phyloP scores from a whole-genome alignment of 2,329 filamentous ascomycete species.

The Cladophialophora chaetospira region DNA sequence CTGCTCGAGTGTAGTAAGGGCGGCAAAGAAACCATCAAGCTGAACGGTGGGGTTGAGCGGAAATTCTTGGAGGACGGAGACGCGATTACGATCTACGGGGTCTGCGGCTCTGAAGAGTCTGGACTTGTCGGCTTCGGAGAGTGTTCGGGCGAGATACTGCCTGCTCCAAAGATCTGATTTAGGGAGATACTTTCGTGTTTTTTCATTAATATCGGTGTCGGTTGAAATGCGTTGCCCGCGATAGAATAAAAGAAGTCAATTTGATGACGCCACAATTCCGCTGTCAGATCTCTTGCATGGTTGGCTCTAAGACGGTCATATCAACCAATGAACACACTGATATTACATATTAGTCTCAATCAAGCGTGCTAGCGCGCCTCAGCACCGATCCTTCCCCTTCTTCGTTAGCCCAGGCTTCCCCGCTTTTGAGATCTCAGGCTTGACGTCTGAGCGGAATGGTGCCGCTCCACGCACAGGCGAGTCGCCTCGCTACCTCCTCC shows the following conservation, averaged over 20 bases:
- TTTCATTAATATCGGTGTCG: background rate
- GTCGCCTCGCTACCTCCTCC: background rate
- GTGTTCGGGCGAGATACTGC: constrained; percentile 64
- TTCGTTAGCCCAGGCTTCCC: background rate
- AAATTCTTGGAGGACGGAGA: constrained; percentile 76
- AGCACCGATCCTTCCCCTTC: background rate
- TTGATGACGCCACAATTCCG: constrained; percentile 3
- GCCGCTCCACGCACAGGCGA: background rate
- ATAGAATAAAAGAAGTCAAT: background rate
- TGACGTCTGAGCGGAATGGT: background rate
- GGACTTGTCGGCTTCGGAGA: constrained; percentile 76
- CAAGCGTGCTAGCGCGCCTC: background rate
- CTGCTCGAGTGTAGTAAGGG: constrained; percentile 71
- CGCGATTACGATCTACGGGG: constrained; percentile 65
- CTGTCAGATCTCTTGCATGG: no score
- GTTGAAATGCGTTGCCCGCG: no score
- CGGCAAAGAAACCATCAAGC: constrained; percentile 64
- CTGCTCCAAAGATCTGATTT: constrained; percentile 41
- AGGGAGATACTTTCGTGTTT: background rate
- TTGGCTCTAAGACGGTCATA: no score
- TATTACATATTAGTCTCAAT: background rate
- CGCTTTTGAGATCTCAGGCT: background rate
- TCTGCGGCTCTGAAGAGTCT: constrained; percentile 63
- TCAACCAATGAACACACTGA: background rate
- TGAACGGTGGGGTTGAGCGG: constrained; percentile 67